These are phyloP conservation scores for Albugo candida DNA, from an alignment of 352 stramenopile genomes.

Conservation along the genomic window DNA sequence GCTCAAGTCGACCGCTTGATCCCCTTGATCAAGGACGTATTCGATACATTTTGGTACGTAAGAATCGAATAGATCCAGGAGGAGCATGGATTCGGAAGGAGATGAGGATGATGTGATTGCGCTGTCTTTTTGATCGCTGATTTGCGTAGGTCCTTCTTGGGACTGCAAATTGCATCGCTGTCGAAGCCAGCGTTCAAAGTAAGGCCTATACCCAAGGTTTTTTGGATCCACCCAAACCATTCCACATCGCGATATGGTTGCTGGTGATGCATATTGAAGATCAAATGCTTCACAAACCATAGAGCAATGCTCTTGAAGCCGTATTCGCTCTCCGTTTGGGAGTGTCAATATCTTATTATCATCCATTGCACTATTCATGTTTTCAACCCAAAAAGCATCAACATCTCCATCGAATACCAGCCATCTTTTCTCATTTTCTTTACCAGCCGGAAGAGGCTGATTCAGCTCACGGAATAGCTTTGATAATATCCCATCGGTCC, in stretches of 20 bases:
- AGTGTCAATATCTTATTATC: conserved; percentile 92
- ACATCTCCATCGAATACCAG: conserved; percentile 93
- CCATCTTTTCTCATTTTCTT: conserved; percentile 88
- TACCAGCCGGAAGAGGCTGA: conserved; percentile 71
- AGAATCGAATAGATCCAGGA: conserved; percentile 86
- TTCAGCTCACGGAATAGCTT: conserved; percentile 91
- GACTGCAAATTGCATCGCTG: conserved; percentile 52
- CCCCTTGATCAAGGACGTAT: conserved; percentile 83
- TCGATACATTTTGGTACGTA: conserved; percentile 84
- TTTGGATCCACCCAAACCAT: conserved; percentile 96
- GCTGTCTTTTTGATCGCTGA: neutral
- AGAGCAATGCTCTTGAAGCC: conserved; percentile 78
- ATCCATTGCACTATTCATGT: conserved; percentile 97
- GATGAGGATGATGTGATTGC: conserved; percentile 2
- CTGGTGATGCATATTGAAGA: conserved; percentile 87
- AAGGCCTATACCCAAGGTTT: conserved; percentile 88
- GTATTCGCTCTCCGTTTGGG: conserved; percentile 90
- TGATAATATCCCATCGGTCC: conserved; percentile 87
- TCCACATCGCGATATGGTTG: conserved; percentile 87
- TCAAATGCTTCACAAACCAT: conserved; percentile 95
- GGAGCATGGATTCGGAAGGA: conserved; percentile 24
- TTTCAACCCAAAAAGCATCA: conserved; percentile 93
- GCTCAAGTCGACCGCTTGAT: conserved; percentile 75
- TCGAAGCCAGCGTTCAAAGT: conserved; percentile 88
- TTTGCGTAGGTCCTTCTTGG: neutral